Evolutionary conservation across 2,329 filamentous ascomycete species (phyloP), one percentile per base, ranked within the genome.

Genomic region (Drechslerella stenobrocha): DNA sequence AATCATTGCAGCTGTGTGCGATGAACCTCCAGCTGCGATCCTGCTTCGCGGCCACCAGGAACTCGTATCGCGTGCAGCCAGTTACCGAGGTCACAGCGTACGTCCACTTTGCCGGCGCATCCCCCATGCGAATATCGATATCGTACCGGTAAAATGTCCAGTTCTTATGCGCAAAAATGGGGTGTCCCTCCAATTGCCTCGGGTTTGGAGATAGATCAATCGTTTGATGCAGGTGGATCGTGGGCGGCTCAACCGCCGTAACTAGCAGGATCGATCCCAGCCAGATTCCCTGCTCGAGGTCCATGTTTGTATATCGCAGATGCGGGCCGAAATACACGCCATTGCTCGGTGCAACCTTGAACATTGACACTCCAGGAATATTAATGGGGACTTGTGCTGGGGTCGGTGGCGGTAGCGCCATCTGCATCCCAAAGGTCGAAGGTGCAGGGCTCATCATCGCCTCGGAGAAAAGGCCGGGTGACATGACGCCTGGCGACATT

Each of bases 281-380:
- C 93, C 93, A 98, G 8, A 90, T 75, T 0, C 93, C 91, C 70
- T 86, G 86, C 75, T 97, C 91, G 46, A 97, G 77, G 71, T 98
- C 90, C 90, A 98, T 97, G 74, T 98, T 98, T 26, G 89, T 89
- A 75, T 98, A 98, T 73, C 93, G 83, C 47, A 98, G 80, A 75
- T 97, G 97, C 0, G 93, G 93, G 0, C 93, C 93, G 77, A 98
- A 98, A 78, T 98, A 98, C 1, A 98, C 93, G 2, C 90, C 90
- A 72, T 98, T 98, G 0, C 90, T 96, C 0, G 93, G 91, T 59
- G 87, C 85, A 37, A 96, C 85, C 75, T 93, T 93, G 80, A 96
- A 98, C 80, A 95, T 85, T 70, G 96, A 92, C 3, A 97, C 88
- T 11, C 93, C 93, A 52, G 89, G 88, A 30, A 72, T 83, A 20